Conservation (phyloP, 257 asterid genomes). For the Solanum clarkiae region DNA sequence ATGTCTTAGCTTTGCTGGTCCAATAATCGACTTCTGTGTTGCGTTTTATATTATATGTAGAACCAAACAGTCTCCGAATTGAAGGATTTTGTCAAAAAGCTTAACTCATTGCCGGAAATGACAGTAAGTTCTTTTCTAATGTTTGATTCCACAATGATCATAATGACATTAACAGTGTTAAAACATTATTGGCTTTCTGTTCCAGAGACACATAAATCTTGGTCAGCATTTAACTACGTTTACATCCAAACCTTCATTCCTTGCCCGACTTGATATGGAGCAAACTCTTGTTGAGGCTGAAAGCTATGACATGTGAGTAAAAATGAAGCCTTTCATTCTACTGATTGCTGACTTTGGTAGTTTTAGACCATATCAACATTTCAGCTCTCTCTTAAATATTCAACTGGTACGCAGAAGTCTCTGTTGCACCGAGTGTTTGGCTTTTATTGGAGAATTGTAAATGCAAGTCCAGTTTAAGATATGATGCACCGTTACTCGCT, state of each 20-base stretch:
- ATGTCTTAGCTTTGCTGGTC: slow-evolving; percentile 3
- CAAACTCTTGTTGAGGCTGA: slow-evolving; percentile 92
- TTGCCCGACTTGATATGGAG: slow-evolving; percentile 85
- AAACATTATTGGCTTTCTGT: slow-evolving; percentile 17
- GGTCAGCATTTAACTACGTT: slow-evolving; percentile 83
- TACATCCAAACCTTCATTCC: slow-evolving; percentile 82
- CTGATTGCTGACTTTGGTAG: not conserved
- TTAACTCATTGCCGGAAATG: slow-evolving; percentile 95
- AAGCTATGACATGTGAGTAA: slow-evolving; percentile 78
- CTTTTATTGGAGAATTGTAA: not conserved
- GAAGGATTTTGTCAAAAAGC: slow-evolving; percentile 98
- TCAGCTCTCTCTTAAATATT: not conserved
- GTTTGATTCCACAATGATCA: not conserved
- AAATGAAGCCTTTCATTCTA: not conserved
- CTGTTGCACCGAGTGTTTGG: not conserved
- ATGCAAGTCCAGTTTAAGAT: not conserved
- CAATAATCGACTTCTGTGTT: not conserved
- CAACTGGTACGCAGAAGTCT: not conserved
- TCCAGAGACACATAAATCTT: slow-evolving; percentile 95
- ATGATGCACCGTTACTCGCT: not conserved
- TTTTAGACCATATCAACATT: not conserved
- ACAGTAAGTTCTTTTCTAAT: slow-evolving; percentile 39
- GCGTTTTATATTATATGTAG: slow-evolving; percentile 34
- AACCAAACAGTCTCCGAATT: slow-evolving; percentile 83
- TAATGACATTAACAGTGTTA: not conserved